Evolutionary conservation across 2,329 filamentous ascomycete genomes (phyloP), one percentile per base, ranked within the genome.

Genomic region (Epichloe elymi): DNA sequence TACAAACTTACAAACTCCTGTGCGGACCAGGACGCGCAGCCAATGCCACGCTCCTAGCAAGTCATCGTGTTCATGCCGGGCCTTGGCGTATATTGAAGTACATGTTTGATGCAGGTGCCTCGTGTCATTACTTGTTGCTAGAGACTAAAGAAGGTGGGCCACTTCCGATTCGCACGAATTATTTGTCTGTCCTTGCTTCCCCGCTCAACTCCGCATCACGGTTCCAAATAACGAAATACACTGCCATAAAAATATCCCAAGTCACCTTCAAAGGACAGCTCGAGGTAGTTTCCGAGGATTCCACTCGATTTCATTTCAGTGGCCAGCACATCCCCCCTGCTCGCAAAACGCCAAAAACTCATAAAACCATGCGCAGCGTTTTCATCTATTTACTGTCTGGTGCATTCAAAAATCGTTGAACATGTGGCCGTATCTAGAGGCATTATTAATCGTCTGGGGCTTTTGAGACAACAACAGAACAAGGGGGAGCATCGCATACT

Each of bases 341-440:
- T 41, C 20, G 19, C 49, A 26, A 19, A 46, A 39, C 40, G 40
- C 48, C 39, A 44, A 20, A 38, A 33, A 7, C n/a, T 35, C 30
- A 35, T 20, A 33, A 33, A 30, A 19, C 10, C 47, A 49, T 36
- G 7, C 26, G 14, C 19, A 10, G 4, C 37, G n/a, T 36, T 33
- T 26, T 30, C 37, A 17, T 38, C 36, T 43, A 8, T 43, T 38
- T 26, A 26, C 15, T 12, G 19, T 17, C 5, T 36, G 23, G 7
- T 17, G 11, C 42, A 7, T 40, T 75, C 72, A 88, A 65, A 89
- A 89, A 63, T 89, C 86, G 51, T 74, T 74, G 71, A 91, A 91
- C 58, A 88, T 67, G 65, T 88, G 78, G 46, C 84, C 85, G 60
- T 82, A 82, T 63, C 85, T 88, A 59, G 30, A 54, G 20, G 38